Conservation (phyloP, 2,329 filamentous ascomycete genomes). For the Dryadomyces sulphureus region DNA sequence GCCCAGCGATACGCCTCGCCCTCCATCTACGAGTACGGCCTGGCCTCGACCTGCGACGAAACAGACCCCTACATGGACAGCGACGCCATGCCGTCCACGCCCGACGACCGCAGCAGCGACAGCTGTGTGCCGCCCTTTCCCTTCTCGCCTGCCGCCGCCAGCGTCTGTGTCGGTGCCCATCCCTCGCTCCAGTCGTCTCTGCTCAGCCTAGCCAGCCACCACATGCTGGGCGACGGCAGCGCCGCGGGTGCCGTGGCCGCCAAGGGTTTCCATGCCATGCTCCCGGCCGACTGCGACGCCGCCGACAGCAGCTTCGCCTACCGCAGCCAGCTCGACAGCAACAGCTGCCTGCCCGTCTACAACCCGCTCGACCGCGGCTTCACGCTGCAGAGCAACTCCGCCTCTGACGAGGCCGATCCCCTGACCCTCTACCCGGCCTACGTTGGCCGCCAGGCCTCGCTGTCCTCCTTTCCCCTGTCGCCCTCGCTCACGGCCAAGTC, state of each 20-base stretch:
- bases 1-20: background rate
- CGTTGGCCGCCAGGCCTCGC: too few species aligned
- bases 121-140: too few species aligned
- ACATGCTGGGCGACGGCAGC: background rate
- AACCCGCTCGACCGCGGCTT: conserved; percentile 13
- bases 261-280: background rate
- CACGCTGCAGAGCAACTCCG: conserved; percentile 20
- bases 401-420: conserved; percentile 11
- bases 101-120: background rate
- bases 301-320: background rate
- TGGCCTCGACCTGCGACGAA: background rate
- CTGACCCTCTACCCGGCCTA: too few species aligned
- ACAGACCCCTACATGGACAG: background rate
- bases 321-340: background rate
- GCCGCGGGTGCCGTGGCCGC: background rate
- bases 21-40: background rate
- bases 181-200: background rate
- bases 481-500: too few species aligned
- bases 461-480: too few species aligned
- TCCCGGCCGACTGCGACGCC: background rate
- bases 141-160: too few species aligned
- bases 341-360: background rate
- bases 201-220: background rate
- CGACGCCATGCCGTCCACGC: background rate
- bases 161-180: too few species aligned